Evolutionary conservation across 2,329 filamentous ascomycete genomes (phyloP).

Genomic region (Fusarium virguliforme): DNA sequence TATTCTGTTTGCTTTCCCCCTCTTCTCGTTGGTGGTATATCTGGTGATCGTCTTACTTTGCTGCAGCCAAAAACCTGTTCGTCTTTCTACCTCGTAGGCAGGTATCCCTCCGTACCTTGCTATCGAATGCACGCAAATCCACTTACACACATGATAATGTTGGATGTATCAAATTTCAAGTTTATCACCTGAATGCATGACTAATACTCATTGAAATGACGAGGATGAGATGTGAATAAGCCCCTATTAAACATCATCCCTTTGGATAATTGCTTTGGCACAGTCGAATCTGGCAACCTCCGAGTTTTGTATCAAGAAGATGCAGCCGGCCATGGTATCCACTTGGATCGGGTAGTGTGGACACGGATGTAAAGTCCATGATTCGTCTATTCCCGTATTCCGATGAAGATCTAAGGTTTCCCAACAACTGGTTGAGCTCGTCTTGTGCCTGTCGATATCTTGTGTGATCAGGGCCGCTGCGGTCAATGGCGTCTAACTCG

Average conservation of each 20-base stretch:
- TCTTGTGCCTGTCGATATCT: conserved; percentile 7
- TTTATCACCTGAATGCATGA: conserved; percentile 6
- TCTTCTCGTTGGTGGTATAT: neutral
- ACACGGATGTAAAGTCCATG: conserved; percentile 12
- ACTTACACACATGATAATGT: conserved; percentile 4
- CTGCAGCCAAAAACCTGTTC: neutral
- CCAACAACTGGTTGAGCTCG: conserved; percentile 2
- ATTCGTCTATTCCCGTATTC: conserved; percentile 14
- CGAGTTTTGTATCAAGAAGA: conserved; percentile 1
- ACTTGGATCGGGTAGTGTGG: conserved; percentile 1
- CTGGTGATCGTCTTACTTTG: no score
- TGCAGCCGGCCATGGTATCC: conserved; percentile 4
- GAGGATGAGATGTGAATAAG: neutral
- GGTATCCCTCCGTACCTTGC: no score
- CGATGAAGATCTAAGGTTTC: conserved; percentile 11
- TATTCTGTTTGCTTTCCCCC: neutral
- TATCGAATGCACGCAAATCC: conserved; percentile 1
- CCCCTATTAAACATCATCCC: neutral
- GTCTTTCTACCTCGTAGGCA: neutral
- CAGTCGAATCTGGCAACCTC: neutral
- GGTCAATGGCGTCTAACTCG: conserved; percentile 2
- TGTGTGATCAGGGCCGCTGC: neutral
- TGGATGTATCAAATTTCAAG: conserved; percentile 4
- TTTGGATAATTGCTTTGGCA: neutral
- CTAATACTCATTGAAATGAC: neutral